These are phyloP conservation scores for Malania oleifera DNA, from an alignment of 164 flowering plant species.

Conservation along the genomic window DNA sequence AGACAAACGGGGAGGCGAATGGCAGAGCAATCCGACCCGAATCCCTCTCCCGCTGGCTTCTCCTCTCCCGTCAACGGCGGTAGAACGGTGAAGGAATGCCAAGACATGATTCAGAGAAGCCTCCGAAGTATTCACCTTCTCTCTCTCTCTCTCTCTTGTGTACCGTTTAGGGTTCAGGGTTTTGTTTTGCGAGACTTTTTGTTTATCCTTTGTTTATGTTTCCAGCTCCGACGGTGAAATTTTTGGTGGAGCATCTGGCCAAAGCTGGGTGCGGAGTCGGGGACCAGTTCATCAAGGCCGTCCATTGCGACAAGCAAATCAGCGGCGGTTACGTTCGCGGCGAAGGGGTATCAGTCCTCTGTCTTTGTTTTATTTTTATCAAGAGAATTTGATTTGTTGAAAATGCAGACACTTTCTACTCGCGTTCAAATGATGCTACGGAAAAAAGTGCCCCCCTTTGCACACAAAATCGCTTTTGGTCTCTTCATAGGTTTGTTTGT, in stretches of 20 bases:
- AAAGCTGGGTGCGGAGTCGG: conserved; percentile 67
- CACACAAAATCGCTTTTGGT: too few species aligned
- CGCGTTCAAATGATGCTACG: too few species aligned
- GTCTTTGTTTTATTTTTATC: not conserved
- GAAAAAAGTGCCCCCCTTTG: too few species aligned
- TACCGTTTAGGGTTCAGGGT: conserved; percentile 11
- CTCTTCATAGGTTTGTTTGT: too few species aligned
- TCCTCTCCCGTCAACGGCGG: conserved; percentile 32
- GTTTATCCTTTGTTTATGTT: conserved; percentile 2
- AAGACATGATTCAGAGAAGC: conserved; percentile 65
- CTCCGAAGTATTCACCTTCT: conserved; percentile 47
- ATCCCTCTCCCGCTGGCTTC: conserved; percentile 12
- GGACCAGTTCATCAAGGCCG: conserved; percentile 68
- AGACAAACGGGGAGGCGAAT: conserved; percentile 3
- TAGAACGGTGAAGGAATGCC: conserved; percentile 52
- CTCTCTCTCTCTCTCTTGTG: not conserved
- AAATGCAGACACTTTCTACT: too few species aligned
- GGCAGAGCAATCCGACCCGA: conserved; percentile 21
- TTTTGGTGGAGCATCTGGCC: conserved; percentile 67
- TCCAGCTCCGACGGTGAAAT: conserved; percentile 77
- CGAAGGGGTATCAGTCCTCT: conserved; percentile 49
- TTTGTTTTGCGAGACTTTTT: not conserved
- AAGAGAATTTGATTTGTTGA: not conserved
- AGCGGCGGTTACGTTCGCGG: conserved; percentile 73
- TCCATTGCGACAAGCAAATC: conserved; percentile 40